These are phyloP conservation scores for Rhodotorula taiwanensis DNA, from an alignment of 768 basidiomycete species.

Conservation along the genomic window DNA sequence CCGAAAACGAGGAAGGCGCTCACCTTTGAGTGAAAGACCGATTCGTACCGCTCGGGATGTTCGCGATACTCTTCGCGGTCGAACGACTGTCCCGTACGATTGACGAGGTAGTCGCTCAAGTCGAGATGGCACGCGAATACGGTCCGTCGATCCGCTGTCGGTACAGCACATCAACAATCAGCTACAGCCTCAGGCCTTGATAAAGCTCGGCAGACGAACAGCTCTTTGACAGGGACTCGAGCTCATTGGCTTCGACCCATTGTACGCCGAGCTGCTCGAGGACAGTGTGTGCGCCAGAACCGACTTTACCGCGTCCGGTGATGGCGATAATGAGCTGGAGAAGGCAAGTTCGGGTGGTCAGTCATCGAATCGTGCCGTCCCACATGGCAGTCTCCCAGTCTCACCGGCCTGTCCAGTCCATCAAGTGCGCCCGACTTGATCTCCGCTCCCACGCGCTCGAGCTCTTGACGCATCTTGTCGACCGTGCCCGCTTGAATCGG, in stretches of 20 bases:
- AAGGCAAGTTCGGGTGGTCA: neutral
- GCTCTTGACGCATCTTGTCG: slow-evolving; percentile 51
- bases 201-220: no score
- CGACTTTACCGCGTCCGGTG: slow-evolving; percentile 68
- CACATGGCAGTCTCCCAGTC: slow-evolving; percentile 47
- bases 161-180: no score
- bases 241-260: slow-evolving; percentile 54
- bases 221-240: slow-evolving; percentile 57
- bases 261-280: slow-evolving; percentile 63
- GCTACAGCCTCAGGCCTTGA: no score
- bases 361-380: neutral
- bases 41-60: slow-evolving; percentile 60
- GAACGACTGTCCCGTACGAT: slow-evolving; percentile 56
- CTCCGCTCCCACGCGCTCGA: slow-evolving; percentile 56
- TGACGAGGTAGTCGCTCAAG: slow-evolving; percentile 56
- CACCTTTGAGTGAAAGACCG: slow-evolving; percentile 64
- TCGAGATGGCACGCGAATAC: slow-evolving; percentile 48
- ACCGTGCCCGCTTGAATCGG: slow-evolving; percentile 67
- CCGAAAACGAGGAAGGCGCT: neutral
- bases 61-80: slow-evolving; percentile 64
- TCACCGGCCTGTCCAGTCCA: slow-evolving; percentile 59
- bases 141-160: slow-evolving; percentile 46
- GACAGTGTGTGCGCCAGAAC: slow-evolving; percentile 67
- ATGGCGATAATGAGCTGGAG: slow-evolving; percentile 9
- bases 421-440: slow-evolving; percentile 59